phyloP scores from a whole-genome alignment of 176 grass and related monocot genomes.

The Ampelocalamus luodianensis region DNA sequence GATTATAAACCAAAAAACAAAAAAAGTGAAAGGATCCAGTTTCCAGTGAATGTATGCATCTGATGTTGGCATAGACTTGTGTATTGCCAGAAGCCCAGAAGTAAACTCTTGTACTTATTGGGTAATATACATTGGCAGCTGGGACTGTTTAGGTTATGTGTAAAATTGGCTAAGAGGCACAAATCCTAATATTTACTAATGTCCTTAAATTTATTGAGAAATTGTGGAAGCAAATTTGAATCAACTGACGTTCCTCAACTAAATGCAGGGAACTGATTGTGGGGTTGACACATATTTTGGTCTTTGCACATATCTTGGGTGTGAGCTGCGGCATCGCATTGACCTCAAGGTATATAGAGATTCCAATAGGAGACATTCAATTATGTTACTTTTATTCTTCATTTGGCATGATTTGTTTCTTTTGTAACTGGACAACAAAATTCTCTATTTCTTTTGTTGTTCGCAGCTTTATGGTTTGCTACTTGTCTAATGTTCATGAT shows the following conservation, averaged over 20 bases:
- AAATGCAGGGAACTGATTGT: conserved; percentile 77
- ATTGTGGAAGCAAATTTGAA: conserved; percentile 16
- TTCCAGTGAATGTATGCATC: background rate
- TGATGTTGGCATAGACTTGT: background rate
- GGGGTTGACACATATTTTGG: conserved; percentile 98
- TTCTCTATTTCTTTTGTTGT: background rate
- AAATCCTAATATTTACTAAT: background rate
- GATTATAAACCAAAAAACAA: conserved; percentile 4
- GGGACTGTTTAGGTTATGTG: background rate
- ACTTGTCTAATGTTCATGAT: background rate
- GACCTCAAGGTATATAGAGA: conserved; percentile 77
- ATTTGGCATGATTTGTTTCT: conserved; percentile 6
- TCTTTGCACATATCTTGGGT: conserved; percentile 91
- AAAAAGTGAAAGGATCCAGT: background rate
- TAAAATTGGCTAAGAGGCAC: background rate
- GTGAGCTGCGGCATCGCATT: conserved; percentile 73
- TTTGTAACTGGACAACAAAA: background rate
- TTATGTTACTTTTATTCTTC: conserved; percentile 16
- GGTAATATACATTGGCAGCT: background rate
- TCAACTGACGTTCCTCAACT: background rate
- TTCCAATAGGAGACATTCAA: background rate
- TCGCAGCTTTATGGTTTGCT: background rate
- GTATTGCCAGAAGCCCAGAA: background rate
- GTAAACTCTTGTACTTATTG: background rate
- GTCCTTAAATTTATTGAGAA: background rate